Base-by-base conservation (phyloP, 306 rosid species). In the Malus sieversii region DNA sequence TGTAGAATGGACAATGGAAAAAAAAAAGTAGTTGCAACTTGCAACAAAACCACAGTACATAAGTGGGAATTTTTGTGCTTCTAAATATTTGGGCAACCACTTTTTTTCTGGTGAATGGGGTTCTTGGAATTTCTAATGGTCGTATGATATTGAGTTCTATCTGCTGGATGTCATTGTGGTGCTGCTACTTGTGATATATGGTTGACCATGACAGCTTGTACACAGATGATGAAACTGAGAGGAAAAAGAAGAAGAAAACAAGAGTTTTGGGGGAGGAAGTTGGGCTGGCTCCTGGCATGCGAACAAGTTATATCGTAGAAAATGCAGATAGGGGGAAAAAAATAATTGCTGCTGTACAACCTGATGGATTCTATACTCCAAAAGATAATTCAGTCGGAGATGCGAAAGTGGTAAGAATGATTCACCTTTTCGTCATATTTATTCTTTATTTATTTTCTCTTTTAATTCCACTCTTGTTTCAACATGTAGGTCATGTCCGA, bases 231-330 rank as follows among this genome's bases (percentile, higher is more conserved):
- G 90, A 87, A 77, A 84, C 88, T 78, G 86, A 72, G 74, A 82
- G 85, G 89, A 94, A 82, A 91, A 94, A 87, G 79, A 94, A 88
- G 88, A 90, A 88, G 85, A 94, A 92, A 84, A 78, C 82, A 40
- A 82, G 62, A 76, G 72, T 61, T 59, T 33, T 76, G 72, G 82
- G 80, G 66, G 91, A 75, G 61, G 95, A 87, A 84, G 57, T 80
- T 62, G 80, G 82, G 71, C 62, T 86, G 78, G 74, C 76, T 58
- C 68, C 88, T 51, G 89, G 86, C 66, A 51, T 80, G 30, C 88
- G 78, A 60, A 46, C 89, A 64, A 84, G 73, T 81, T 87, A 82
- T 68, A 35, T 64, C 83, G 78, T 79, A 44, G 96, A 87, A 78
- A 86, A 72, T 73, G 51, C 80, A 16, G 95, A 94, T 63, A 88